Base-by-base conservation (phyloP, 805 yeast genomes). In the Candida sakaeoensis region DNA sequence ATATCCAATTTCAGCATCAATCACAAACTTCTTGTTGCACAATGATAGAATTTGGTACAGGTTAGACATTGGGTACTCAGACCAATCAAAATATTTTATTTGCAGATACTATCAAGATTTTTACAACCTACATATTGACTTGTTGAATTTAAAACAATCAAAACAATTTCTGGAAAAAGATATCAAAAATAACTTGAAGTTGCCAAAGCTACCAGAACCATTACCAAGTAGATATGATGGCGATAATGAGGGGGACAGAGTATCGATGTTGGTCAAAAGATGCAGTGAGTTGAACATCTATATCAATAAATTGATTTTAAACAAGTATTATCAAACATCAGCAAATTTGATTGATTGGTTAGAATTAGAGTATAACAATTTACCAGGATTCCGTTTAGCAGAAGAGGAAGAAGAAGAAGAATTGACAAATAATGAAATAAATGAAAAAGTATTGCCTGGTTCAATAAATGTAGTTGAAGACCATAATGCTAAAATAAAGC, bases 71-170 rank as follows among this genome's bases (percentile, higher is more conserved):
- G 46, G 42, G 7, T 47, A 48, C 38, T 44, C 49, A 16, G 49
- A 56, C 27, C 52, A 55, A 17, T 48, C 52, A 15, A 45, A 34
- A 7, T 21, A 57, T 3, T 55, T 48, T 36, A 38, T 65, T 10
- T 58, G 60, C 28, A 61, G 64, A 42, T 51, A 52, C 36, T 65
- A 66, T 46, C 64, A 64, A 40, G 70, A 66, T 34, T 65, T 68
- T 37, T 65, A 64, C 46, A 48, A 60, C 23, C 52, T 68, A 33
- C 70, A 65, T 42, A 40, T 54, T 6, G 40, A 39, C 2, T 46
- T 61, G 18, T 30, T 47, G 9, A 18, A 36, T 12, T 17, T 37
- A 40, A 39, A 35, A 15, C 9, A 36, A 23, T 7, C 36, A 2
- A 15, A 21, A 15, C 13, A 14, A 14, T 21, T 19, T 16, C 32